Conservation (phyloP, 2,329 filamentous ascomycete genomes). For the Cordyceps militaris region DNA sequence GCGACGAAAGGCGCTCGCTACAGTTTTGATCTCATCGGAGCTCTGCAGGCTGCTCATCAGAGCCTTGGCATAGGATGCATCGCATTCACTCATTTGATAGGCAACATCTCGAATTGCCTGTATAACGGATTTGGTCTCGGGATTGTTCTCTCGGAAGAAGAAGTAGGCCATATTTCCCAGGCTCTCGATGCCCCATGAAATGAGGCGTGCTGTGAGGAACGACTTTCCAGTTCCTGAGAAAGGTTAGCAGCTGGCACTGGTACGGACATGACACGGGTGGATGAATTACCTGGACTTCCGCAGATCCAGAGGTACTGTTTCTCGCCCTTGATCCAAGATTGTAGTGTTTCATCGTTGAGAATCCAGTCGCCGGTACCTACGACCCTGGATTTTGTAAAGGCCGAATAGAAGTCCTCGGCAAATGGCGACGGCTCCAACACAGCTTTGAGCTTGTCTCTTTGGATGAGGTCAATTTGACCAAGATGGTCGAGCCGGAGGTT, state of each 20-base stretch:
- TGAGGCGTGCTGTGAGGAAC: constrained; percentile 36
- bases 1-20: constrained; percentile 36
- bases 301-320: constrained; percentile 36
- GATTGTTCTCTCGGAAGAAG: constrained; percentile 42
- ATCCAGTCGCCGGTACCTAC: constrained; percentile 41
- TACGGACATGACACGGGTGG: neutral
- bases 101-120: constrained; percentile 40
- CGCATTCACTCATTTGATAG: constrained; percentile 39
- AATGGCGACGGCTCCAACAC: constrained; percentile 36
- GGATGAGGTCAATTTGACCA: constrained; percentile 25
- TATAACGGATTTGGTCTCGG: constrained; percentile 36
- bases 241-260: neutral
- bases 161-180: constrained; percentile 35
- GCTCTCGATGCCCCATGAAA: constrained; percentile 32
- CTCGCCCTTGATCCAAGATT: constrained; percentile 32
- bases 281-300: constrained; percentile 32
- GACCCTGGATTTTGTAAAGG: constrained; percentile 33
- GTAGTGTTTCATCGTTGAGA: constrained; percentile 30
- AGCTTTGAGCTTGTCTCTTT: constrained; percentile 32
- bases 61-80: constrained; percentile 37
- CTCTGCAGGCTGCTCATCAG: constrained; percentile 28
- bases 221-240: constrained; percentile 37
- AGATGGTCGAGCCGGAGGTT: constrained; percentile 28
- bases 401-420: constrained; percentile 34
- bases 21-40: constrained; percentile 35